phyloP scores from a whole-genome alignment of 345 rosid species.

The Firmiana major region DNA sequence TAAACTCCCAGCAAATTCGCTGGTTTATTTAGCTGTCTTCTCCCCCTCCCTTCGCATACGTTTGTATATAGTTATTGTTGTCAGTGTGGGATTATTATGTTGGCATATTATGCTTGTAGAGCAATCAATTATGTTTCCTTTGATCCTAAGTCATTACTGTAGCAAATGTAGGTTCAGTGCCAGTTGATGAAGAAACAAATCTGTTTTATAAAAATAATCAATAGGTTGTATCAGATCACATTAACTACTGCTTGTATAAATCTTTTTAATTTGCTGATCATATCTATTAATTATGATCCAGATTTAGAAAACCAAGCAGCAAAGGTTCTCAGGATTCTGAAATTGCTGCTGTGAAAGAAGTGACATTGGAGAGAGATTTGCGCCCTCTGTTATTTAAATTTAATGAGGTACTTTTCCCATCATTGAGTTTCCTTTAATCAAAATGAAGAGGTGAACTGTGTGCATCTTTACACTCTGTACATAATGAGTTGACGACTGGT shows the following conservation, averaged over 20 bases:
- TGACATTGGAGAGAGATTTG: constrained; percentile 55
- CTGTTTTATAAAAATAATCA: neutral
- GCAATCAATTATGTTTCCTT: neutral
- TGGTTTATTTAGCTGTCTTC: neutral
- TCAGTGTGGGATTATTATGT: neutral
- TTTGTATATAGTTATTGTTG: neutral
- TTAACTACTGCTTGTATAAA: neutral
- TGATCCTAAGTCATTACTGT: neutral
- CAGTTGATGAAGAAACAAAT: neutral
- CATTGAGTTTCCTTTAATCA: constrained; percentile 3
- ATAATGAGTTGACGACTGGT: neutral
- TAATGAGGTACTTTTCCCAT: constrained; percentile 60
- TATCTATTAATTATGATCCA: constrained; percentile 27
- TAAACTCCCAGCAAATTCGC: neutral
- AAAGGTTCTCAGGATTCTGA: constrained; percentile 44
- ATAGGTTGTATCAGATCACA: neutral
- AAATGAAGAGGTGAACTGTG: neutral
- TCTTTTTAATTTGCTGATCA: constrained; percentile 10
- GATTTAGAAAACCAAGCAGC: constrained; percentile 56
- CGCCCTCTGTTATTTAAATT: constrained; percentile 81
- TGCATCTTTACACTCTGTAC: neutral
- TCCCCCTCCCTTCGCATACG: neutral
- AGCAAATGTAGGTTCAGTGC: neutral
- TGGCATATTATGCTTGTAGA: neutral
- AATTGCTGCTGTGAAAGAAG: constrained; percentile 31